phyloP scores from a whole-genome alignment of 306 rosid genomes.

The Senna siamea region DNA sequence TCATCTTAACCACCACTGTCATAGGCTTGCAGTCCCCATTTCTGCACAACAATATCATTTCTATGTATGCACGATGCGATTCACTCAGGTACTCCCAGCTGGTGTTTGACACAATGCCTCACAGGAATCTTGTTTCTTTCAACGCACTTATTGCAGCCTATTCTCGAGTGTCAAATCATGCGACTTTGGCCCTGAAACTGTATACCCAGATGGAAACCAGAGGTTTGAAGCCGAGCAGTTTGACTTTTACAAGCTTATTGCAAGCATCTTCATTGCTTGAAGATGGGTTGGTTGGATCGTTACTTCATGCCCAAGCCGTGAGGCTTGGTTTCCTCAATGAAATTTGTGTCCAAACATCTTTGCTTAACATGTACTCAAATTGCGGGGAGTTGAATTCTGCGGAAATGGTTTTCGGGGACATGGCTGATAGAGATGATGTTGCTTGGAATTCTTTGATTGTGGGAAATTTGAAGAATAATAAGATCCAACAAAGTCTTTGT shows the following conservation, averaged over 20 bases:
- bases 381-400: conserved; percentile 68
- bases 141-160: conserved; percentile 74
- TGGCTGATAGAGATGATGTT: conserved; percentile 61
- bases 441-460: conserved; percentile 81
- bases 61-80: conserved; percentile 72
- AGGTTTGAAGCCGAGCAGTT: conserved; percentile 59
- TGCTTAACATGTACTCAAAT: conserved; percentile 75
- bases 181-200: conserved; percentile 50
- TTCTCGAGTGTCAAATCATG: conserved; percentile 52
- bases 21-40: conserved; percentile 46
- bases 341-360: conserved; percentile 66
- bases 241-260: conserved; percentile 71
- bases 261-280: conserved; percentile 64
- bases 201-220: conserved; percentile 47
- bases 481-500: conserved; percentile 47
- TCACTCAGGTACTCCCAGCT: conserved; percentile 49
- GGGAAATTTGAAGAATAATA: conserved; percentile 63
- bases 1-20: conserved; percentile 53
- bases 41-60: conserved; percentile 64
- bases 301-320: conserved; percentile 67
- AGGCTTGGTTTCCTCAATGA: conserved; percentile 69
- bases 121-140: conserved; percentile 68
- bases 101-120: conserved; percentile 87
- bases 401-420: conserved; percentile 53
- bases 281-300: conserved; percentile 59